These are phyloP conservation scores for Thelonectria discophora DNA, from an alignment of 2,329 filamentous ascomycete genomes.

Conservation along the genomic window DNA sequence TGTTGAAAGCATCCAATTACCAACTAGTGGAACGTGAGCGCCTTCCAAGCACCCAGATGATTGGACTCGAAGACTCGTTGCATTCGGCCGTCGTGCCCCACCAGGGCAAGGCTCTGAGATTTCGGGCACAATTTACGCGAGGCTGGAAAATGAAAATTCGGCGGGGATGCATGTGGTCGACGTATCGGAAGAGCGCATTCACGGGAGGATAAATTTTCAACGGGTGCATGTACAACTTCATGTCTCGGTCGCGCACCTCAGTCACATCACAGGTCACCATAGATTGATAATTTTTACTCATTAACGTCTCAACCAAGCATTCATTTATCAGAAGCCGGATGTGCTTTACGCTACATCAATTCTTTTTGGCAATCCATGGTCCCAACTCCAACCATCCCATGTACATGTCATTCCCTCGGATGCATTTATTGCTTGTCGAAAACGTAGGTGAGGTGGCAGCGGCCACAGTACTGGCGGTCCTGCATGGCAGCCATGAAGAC, in stretches of 20 bases:
- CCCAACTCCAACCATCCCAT: conserved; percentile 45
- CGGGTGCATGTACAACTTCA: no score
- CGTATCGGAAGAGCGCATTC: no score
- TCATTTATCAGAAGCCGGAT: conserved; percentile 52
- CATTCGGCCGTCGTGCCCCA: conserved; percentile 23
- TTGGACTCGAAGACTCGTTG: no score
- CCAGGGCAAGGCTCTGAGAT: conserved; percentile 40
- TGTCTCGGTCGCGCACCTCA: no score
- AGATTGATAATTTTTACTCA: conserved; percentile 1
- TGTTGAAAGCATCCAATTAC: no score
- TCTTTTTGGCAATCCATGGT: conserved; percentile 47
- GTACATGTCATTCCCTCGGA: conserved; percentile 40
- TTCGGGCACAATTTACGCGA: conserved; percentile 36
- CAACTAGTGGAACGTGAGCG: no score
- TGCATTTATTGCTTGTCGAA: conserved; percentile 71
- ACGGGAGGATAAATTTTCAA: no score
- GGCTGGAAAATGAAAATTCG: conserved; percentile 35
- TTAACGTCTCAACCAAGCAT: conserved; percentile 47
- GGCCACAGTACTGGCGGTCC: conserved; percentile 96
- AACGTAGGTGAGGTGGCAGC: conserved; percentile 78
- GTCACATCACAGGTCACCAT: conserved; percentile 11
- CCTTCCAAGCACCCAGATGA: no score
- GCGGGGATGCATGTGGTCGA: not conserved
- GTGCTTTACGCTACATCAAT: conserved; percentile 56
- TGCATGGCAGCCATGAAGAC: conserved; percentile 99